phyloP scores from a whole-genome alignment of 2,329 filamentous ascomycete genomes.

The Neobulgaria alba region DNA sequence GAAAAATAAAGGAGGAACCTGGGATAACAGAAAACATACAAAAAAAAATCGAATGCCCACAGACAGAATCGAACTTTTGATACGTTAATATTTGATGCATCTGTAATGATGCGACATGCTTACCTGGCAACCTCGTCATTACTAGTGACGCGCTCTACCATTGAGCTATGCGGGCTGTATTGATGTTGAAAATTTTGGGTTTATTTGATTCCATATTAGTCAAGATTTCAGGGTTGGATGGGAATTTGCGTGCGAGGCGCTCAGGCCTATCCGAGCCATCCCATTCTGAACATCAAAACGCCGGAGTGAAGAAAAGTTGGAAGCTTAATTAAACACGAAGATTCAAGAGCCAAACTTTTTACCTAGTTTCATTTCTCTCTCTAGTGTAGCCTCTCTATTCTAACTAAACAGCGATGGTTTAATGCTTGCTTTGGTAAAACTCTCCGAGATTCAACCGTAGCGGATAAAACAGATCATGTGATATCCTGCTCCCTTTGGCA shows the following conservation, averaged over 20 bases:
- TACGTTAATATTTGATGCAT: neutral
- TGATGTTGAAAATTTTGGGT: neutral
- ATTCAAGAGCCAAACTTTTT: too few species aligned
- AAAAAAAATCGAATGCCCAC: too few species aligned
- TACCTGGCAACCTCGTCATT: too few species aligned
- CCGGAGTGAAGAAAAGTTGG: too few species aligned
- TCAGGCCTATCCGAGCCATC: neutral
- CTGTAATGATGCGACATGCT: neutral
- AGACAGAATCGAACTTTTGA: neutral
- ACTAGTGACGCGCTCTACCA: too few species aligned
- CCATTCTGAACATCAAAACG: too few species aligned
- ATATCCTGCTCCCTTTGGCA: neutral
- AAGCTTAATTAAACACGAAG: too few species aligned
- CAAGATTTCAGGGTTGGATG: neutral
- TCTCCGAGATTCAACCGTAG: neutral
- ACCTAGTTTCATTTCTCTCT: too few species aligned
- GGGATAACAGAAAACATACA: too few species aligned
- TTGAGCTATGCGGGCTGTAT: neutral
- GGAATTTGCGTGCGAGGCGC: neutral
- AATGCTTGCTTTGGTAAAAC: neutral
- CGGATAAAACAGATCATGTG: neutral
- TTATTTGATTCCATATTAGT: neutral
- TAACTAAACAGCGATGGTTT: neutral
- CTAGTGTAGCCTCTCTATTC: neutral
- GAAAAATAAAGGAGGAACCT: too few species aligned